Percentiles rank a stretch among this genome's conserved stretches.
These are phyloP conservation scores for Chlamydomonas sp. DNA, from an alignment of 139 green algal genomes.

Conservation along the genomic window DNA sequence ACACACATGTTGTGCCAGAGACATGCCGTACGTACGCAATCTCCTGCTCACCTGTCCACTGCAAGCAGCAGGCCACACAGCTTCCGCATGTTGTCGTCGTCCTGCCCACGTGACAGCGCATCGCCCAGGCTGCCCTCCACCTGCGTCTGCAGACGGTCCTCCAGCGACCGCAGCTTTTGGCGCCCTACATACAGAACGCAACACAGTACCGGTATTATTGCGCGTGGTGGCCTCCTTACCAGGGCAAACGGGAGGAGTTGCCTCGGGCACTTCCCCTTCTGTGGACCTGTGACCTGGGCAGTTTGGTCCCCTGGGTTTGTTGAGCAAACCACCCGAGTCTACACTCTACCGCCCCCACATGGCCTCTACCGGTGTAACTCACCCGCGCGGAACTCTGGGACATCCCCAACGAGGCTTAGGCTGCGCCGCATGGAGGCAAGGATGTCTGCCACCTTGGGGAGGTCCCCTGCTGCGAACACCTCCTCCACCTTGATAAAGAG, in stretches of 20 bases:
- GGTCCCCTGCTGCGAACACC: slow-evolving; percentile 78
- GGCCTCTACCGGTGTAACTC: not conserved
- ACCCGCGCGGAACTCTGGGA: slow-evolving; percentile 78
- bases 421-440: slow-evolving; percentile 83
- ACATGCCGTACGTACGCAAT: no score
- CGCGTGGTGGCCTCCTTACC: not conserved
- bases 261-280: no score
- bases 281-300: no score
- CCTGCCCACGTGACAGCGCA: slow-evolving; percentile 64
- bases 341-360: no score
- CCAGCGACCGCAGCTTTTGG: slow-evolving; percentile 68
- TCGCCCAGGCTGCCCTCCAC: slow-evolving; percentile 79
- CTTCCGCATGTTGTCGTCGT: slow-evolving; percentile 37
- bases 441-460: slow-evolving; percentile 80
- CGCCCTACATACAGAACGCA: slow-evolving; percentile 23
- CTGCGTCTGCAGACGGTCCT: slow-evolving; percentile 80
- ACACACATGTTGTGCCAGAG: no score
- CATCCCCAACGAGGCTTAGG: slow-evolving; percentile 73
- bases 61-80: slow-evolving; percentile 65
- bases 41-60: slow-evolving; percentile 49
- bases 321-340: no score
- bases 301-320: no score
- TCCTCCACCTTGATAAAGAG: slow-evolving; percentile 84
- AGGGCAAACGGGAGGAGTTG: not conserved
- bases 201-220: not conserved